phyloP scores from a whole-genome alignment of 306 rosid genomes.

The Bauhinia variegata region DNA sequence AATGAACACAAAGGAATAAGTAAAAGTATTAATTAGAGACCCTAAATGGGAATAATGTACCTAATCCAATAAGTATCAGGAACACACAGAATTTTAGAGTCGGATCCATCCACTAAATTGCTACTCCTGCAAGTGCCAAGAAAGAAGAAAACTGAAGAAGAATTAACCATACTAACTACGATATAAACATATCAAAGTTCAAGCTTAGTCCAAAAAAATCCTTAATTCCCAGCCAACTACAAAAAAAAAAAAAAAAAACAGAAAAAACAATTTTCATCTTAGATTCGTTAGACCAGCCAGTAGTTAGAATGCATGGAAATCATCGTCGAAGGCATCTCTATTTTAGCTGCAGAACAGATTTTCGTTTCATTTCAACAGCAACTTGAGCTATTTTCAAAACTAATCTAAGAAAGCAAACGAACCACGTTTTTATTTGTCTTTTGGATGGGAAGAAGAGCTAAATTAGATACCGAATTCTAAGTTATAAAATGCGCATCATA shows the following conservation, averaged over 20 bases:
- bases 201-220: too few species aligned
- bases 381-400: not conserved
- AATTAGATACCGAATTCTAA: not conserved
- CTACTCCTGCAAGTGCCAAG: conserved; percentile 46
- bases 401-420: not conserved
- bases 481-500: conserved; percentile 1
- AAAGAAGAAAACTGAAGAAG: conserved; percentile 16
- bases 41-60: conserved; percentile 34
- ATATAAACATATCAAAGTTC: not conserved
- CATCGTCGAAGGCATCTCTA: not conserved
- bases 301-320: not conserved
- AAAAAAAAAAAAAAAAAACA: not conserved
- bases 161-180: not conserved
- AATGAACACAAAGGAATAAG: conserved; percentile 4
- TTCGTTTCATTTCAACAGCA: not conserved
- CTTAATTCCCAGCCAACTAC: not conserved
- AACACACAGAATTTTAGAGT: conserved; percentile 50
- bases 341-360: not conserved
- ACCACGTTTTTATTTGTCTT: too few species aligned
- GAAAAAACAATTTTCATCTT: not conserved
- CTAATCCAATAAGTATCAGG: conserved; percentile 63
- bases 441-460: too few species aligned
- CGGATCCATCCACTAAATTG: conserved; percentile 68
- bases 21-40: not conserved
- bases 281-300: not conserved